Evolutionary conservation across 2,329 filamentous ascomycete genomes (phyloP).

Genomic region (Hypoxylon sp.): DNA sequence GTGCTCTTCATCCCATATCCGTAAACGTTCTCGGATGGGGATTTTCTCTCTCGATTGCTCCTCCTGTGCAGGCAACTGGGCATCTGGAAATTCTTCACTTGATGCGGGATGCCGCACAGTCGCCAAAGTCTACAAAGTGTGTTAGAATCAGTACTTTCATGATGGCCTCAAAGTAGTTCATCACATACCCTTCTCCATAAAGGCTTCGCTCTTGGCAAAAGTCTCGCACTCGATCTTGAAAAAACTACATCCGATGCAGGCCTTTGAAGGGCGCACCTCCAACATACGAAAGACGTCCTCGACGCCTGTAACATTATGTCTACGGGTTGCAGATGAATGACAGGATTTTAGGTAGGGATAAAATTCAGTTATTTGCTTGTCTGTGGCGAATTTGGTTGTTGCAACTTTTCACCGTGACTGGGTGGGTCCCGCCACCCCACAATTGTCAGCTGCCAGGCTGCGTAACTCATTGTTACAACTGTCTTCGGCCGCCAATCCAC

Average conservation of each 20-base stretch:
- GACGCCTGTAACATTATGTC: constrained; percentile 50
- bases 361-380: constrained; percentile 14
- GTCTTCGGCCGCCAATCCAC: constrained; percentile 11
- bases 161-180: neutral
- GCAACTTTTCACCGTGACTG: constrained; percentile 24
- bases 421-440: constrained; percentile 15
- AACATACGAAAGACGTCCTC: constrained; percentile 51
- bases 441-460: constrained; percentile 12
- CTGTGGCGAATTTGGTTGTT: constrained; percentile 36
- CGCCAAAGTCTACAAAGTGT: constrained; percentile 43
- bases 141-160: constrained; percentile 28
- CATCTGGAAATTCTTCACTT: constrained; percentile 12
- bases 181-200: constrained; percentile 47
- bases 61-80: constrained; percentile 3
- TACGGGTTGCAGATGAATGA: neutral
- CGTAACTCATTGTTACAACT: neutral
- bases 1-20: constrained; percentile 58
- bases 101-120: constrained; percentile 46
- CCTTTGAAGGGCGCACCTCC: constrained; percentile 49
- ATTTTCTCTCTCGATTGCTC: constrained; percentile 8
- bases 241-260: constrained; percentile 23
- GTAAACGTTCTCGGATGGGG: constrained; percentile 58
- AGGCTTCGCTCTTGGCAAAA: constrained; percentile 28
- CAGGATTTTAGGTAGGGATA: neutral
- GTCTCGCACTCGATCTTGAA: constrained; percentile 23